Conservation (phyloP, 2,329 filamentous ascomycete genomes). For the Parastagonospora nodorum region DNA sequence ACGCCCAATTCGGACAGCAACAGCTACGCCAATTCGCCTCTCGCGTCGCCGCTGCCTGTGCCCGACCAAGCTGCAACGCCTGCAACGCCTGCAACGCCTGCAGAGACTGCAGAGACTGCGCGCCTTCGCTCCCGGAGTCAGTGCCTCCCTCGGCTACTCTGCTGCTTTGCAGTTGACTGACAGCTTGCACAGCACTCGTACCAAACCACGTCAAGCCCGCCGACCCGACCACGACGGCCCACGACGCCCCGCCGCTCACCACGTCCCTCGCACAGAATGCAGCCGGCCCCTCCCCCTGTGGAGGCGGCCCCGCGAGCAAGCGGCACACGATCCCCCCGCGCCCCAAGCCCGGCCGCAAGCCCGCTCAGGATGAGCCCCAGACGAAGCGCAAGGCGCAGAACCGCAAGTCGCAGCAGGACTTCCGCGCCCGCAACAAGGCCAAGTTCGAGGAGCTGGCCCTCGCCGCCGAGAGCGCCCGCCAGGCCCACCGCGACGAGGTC, state of each 20-base stretch:
- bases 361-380: slow-evolving; percentile 87
- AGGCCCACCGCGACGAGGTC: slow-evolving; percentile 18
- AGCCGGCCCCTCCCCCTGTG: slow-evolving; percentile 33
- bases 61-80: slow-evolving; percentile 1
- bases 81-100: no score
- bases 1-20: slow-evolving; percentile 1
- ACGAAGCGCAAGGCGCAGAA: slow-evolving; percentile 96
- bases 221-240: slow-evolving; percentile 11
- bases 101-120: slow-evolving; percentile 20
- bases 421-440: slow-evolving; percentile 83
- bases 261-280: slow-evolving; percentile 29
- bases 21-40: slow-evolving; percentile 13
- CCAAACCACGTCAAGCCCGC: slow-evolving; percentile 9
- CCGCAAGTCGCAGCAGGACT: slow-evolving; percentile 85
- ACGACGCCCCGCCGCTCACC: slow-evolving; percentile 20
- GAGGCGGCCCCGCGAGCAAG: slow-evolving; percentile 47
- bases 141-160: slow-evolving; percentile 8
- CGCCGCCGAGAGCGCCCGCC: slow-evolving; percentile 41
- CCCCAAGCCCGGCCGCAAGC: slow-evolving; percentile 81
- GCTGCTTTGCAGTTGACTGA: slow-evolving; percentile 12
- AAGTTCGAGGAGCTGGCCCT: slow-evolving; percentile 71
- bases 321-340: slow-evolving; percentile 48
- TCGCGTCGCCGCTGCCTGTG: slow-evolving; percentile 16
- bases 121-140: slow-evolving; percentile 24
- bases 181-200: slow-evolving; percentile 13